These are phyloP conservation scores for Termitomyces sp. DNA, from an alignment of 768 basidiomycete genomes.

Conservation along the genomic window DNA sequence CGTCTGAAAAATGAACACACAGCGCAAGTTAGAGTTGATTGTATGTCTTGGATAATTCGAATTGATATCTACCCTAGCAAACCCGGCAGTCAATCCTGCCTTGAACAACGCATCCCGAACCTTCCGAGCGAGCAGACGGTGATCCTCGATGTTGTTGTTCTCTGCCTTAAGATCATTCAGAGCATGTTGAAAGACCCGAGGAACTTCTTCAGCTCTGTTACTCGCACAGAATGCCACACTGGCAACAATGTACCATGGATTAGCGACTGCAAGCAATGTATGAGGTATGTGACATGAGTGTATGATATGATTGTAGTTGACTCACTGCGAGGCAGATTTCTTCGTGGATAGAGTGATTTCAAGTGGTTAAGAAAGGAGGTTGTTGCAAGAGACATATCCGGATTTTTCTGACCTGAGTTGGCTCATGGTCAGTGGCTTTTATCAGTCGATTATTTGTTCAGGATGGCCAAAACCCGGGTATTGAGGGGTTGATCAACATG, in stretches of 20 bases:
- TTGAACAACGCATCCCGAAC: constrained; percentile 62
- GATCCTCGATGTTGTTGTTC: constrained; percentile 28
- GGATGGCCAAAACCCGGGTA: not conserved
- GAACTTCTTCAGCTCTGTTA: constrained; percentile 57
- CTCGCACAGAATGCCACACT: constrained; percentile 54
- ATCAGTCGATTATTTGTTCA: not conserved
- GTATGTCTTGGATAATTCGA: not conserved
- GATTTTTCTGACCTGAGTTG: not conserved
- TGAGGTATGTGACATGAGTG: not conserved
- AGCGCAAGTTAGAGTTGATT: no score
- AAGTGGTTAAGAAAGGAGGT: no score
- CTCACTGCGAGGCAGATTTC: constrained; percentile 13
- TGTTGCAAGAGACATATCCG: constrained; percentile 27
- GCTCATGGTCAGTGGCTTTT: not conserved
- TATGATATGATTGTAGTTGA: not conserved
- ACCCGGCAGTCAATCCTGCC: constrained; percentile 55
- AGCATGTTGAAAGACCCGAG: constrained; percentile 48
- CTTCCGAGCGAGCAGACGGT: constrained; percentile 43
- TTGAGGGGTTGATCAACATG: not conserved
- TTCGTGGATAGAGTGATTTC: no score
- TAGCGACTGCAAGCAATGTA: constrained; percentile 17
- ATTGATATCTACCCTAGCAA: constrained; percentile 42
- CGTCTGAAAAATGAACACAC: constrained; percentile 27
- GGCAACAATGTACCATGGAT: constrained; percentile 59
- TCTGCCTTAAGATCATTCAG: constrained; percentile 38